Evolutionary conservation across 768 basidiomycete genomes (phyloP).

Genomic region (Suillus fuscotomentosus): DNA sequence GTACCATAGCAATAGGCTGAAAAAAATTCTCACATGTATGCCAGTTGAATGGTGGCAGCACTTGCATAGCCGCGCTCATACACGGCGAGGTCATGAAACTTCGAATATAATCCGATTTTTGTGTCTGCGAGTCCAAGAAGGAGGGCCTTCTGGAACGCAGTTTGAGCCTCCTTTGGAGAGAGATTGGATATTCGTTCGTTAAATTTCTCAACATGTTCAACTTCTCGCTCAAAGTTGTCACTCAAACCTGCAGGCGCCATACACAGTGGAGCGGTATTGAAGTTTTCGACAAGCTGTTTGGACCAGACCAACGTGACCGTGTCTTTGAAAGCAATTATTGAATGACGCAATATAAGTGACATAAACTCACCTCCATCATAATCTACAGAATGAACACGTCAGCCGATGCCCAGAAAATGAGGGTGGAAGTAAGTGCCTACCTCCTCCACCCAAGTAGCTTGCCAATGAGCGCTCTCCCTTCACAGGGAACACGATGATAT

Average conservation of each 20-base stretch:
- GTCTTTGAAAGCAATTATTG: slow-evolving; percentile 36
- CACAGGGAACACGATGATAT: slow-evolving; percentile 56
- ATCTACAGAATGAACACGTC: slow-evolving; percentile 39
- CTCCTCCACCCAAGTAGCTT: slow-evolving; percentile 70
- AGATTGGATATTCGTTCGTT: slow-evolving; percentile 28
- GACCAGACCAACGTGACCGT: slow-evolving; percentile 49
- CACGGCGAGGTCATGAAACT: slow-evolving; percentile 56
- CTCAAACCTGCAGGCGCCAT: slow-evolving; percentile 42
- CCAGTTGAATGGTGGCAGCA: slow-evolving; percentile 46
- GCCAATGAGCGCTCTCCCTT: slow-evolving; percentile 59
- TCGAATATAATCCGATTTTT: slow-evolving; percentile 59
- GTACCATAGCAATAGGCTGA: neutral
- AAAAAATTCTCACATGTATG: slow-evolving; percentile 56
- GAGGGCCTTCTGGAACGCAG: slow-evolving; percentile 43
- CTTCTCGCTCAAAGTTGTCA: slow-evolving; percentile 46
- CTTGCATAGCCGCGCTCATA: slow-evolving; percentile 51
- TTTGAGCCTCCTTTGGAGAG: slow-evolving; percentile 30
- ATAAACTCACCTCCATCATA: slow-evolving; percentile 64
- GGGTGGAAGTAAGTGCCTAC: slow-evolving; percentile 34
- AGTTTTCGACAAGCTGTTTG: slow-evolving; percentile 44
- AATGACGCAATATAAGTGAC: neutral
- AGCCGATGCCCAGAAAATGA: neutral
- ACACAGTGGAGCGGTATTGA: slow-evolving; percentile 44
- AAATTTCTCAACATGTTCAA: slow-evolving; percentile 48
- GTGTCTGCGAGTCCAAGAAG: slow-evolving; percentile 51